A percentile compares a stretch with the other conserved stretches of the same genome.
phyloP scores from a whole-genome alignment of 2,329 filamentous ascomycete species.

The Diplodia corticola region DNA sequence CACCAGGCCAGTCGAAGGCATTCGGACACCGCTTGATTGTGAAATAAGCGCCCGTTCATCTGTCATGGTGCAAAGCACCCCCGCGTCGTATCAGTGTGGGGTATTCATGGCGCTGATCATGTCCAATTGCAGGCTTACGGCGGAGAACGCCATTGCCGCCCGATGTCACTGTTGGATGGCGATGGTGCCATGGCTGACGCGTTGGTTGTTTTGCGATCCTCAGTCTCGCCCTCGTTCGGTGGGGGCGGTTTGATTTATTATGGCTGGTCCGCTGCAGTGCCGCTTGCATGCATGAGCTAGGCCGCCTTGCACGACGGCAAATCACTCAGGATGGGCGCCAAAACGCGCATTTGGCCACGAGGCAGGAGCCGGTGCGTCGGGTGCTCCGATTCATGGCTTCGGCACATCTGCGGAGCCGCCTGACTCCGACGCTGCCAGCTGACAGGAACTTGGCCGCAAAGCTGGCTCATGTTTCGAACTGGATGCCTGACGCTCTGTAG shows the following conservation, averaged over 20 bases:
- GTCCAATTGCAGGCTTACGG: background rate
- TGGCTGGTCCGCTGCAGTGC: background rate
- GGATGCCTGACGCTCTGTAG: conserved; percentile 8
- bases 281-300: background rate
- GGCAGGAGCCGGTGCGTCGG: background rate
- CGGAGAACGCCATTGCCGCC: background rate
- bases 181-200: background rate
- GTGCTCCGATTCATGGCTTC: background rate
- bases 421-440: too few species aligned
- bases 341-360: background rate
- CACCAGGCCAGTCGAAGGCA: too few species aligned
- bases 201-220: too few species aligned
- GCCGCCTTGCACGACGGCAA: background rate
- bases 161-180: background rate
- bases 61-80: too few species aligned
- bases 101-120: too few species aligned
- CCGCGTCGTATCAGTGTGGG: too few species aligned
- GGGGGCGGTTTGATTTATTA: too few species aligned
- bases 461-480: background rate
- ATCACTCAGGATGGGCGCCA: background rate
- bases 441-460: background rate
- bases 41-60: too few species aligned
- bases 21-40: too few species aligned
- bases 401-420: background rate
- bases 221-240: too few species aligned